A percentile compares a stretch with the other conserved stretches of the same genome.
Evolutionary conservation across 345 rosid genomes (phyloP).

Genomic region (Cardamine resedifolia): DNA sequence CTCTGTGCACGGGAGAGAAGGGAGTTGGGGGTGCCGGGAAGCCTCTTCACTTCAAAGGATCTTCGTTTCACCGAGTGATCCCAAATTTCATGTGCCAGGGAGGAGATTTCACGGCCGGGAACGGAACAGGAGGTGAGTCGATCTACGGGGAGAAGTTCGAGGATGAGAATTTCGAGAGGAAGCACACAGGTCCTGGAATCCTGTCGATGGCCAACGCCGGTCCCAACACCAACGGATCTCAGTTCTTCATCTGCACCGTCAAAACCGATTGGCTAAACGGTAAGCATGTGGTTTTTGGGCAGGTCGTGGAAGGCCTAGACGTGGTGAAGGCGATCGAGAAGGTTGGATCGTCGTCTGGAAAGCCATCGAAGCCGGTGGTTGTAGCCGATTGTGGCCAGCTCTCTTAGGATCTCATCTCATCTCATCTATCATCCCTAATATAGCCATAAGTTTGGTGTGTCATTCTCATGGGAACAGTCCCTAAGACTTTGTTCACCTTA

Average conservation of each 20-base stretch:
- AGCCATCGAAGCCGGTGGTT: conserved; percentile 52
- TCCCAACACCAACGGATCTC: conserved; percentile 68
- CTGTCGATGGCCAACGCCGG: conserved; percentile 87
- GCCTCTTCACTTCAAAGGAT: conserved; percentile 86
- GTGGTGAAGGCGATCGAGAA: conserved; percentile 62
- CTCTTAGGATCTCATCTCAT: too few relatives aligned
- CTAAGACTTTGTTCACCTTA: too few relatives aligned
- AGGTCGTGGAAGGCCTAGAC: conserved; percentile 63
- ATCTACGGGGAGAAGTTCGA: conserved; percentile 70
- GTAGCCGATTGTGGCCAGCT: conserved; percentile 71
- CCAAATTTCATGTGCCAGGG: conserved; percentile 89
- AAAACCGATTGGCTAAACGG: conserved; percentile 78
- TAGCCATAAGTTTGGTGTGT: too few relatives aligned
- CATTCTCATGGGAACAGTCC: too few relatives aligned
- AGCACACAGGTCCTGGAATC: conserved; percentile 72
- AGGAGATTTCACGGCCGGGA: conserved; percentile 77
- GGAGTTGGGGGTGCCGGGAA: conserved; percentile 56
- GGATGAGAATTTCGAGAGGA: conserved; percentile 75
- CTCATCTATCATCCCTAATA: too few relatives aligned
- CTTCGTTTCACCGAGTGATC: conserved; percentile 74
- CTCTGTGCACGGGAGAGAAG: conserved; percentile 82
- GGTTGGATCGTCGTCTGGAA: conserved; percentile 63
- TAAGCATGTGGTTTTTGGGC: conserved; percentile 83
- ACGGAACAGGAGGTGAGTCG: conserved; percentile 85
- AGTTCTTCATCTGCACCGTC: conserved; percentile 68